These are phyloP conservation scores for Medicago arabica DNA, from an alignment of 306 rosid species.

Conservation along the genomic window DNA sequence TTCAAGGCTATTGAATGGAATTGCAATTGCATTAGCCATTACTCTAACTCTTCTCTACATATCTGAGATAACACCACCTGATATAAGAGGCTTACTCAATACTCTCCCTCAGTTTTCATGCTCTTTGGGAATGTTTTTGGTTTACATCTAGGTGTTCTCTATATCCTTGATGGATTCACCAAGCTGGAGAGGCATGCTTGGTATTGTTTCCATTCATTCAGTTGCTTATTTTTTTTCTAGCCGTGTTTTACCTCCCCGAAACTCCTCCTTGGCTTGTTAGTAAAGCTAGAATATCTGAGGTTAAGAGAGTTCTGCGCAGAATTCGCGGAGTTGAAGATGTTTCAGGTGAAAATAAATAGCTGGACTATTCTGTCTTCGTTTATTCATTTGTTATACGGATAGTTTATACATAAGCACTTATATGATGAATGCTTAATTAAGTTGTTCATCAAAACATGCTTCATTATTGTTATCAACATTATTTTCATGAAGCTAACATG, in stretches of 20 bases:
- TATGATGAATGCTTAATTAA: background rate
- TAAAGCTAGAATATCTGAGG: constrained; percentile 79
- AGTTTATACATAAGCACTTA: background rate
- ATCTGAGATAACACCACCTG: constrained; percentile 96
- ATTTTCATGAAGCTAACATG: background rate
- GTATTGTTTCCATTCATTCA: constrained; percentile 74
- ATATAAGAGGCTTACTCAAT: constrained; percentile 79
- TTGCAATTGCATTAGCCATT: constrained; percentile 66
- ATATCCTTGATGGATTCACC: constrained; percentile 70
- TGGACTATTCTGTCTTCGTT: background rate
- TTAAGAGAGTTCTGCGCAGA: constrained; percentile 73
- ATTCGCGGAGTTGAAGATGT: constrained; percentile 82
- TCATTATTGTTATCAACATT: background rate
- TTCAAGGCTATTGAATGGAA: constrained; percentile 74
- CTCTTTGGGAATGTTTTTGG: constrained; percentile 84
- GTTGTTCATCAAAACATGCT: background rate
- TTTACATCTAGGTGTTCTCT: constrained; percentile 77
- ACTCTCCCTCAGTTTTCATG: constrained; percentile 82
- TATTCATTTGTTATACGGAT: background rate
- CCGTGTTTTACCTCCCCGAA: constrained; percentile 78
- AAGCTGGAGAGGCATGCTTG: constrained; percentile 89
- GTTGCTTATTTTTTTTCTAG: constrained; percentile 60
- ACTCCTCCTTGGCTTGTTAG: constrained; percentile 98
- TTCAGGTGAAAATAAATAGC: constrained; percentile 56
- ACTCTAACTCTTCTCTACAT: constrained; percentile 86